Evolutionary conservation across 208 protist species (phyloP).

Genomic region (Wallacemonas collosoma): DNA sequence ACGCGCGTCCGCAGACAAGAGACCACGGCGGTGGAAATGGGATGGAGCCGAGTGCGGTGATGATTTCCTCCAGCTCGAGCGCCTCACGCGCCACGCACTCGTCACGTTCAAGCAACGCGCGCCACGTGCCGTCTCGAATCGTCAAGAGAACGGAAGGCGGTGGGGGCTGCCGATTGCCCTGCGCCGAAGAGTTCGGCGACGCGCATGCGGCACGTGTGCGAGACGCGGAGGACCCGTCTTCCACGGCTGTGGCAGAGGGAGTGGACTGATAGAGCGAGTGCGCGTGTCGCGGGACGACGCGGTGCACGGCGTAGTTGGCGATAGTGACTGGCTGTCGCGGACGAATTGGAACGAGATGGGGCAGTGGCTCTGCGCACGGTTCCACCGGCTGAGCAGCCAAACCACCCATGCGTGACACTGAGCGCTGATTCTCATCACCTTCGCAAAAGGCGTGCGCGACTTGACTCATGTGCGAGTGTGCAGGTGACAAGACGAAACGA

Average conservation of each 20-base stretch:
- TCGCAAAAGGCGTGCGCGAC: not conserved
- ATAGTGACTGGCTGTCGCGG: not conserved
- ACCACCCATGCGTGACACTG: constrained; percentile 8
- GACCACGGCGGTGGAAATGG: constrained; percentile 29
- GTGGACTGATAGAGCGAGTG: constrained; percentile 24
- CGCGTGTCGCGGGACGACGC: constrained; percentile 15
- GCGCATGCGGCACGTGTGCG: no score
- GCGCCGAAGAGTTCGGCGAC: no score
- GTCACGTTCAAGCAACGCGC: constrained; percentile 31
- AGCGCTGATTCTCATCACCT: not conserved
- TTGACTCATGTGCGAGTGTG: no score
- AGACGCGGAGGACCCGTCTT: no score
- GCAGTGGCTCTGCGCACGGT: not conserved
- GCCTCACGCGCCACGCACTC: constrained; percentile 60
- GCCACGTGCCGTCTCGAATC: constrained; percentile 29
- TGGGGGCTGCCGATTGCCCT: no score
- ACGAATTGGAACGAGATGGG: not conserved
- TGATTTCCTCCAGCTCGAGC: constrained; percentile 39
- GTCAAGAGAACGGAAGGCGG: not conserved
- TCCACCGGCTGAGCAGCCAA: not conserved
- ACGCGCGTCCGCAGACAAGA: not conserved
- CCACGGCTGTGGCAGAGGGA: no score
- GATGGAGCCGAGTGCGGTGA: constrained; percentile 36
- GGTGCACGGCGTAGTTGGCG: constrained; percentile 17
- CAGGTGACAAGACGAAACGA: no score